Base-by-base conservation (phyloP, 2,329 filamentous ascomycete species). In the Gliomastix tumulicola region DNA sequence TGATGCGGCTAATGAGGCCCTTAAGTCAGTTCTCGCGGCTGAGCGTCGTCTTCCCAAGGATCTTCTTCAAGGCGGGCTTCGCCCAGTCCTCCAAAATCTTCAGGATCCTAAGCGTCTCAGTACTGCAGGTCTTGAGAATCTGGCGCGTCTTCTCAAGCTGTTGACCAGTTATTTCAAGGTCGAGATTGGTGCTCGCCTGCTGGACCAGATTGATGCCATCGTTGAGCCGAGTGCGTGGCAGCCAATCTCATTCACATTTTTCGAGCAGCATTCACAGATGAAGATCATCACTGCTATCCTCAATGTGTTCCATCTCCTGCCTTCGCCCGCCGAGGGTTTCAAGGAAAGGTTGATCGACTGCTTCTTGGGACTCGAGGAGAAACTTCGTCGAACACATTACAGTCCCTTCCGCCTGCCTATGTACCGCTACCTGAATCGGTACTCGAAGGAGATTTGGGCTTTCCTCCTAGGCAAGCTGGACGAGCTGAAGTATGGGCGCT, bases 151-250 rank as follows among this genome's bases (percentile, higher is more conserved):
- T 3, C 63, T 99, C 41, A 90, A 92, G 44, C 71, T 99, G 3
- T 69, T 99, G 15, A 98, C 90, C 0, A 97, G 92, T 41, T 98
- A 98, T 58, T 99, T 99, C 64, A 99, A 98, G 62, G 89, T 97
- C 1, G 92, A 98, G 56, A 98, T 99, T 37, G 94, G 92, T 7
- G 78, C 87, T 17, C 79, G 92, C 18, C 65, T 99, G n/a, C 70
- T 99, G 9, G 90, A 97, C 45, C 92, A 98, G 50, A 84, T 96
- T 61, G 90, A 90, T 54, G 77, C 82, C 10, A 88, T 98, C 44
- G 89, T 90, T 2, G 88, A 96, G 40, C 76, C 85, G 4, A 73
- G 69, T 35, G 74, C 79, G 12, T 66, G 97, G 46, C 89, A 97
- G 56, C 87, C 89, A 51, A 86, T 92, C 3, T 96, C 90, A 0